Evolutionary conservation across 1,284 basidiomycete species (phyloP).

Genomic region (Microbotryum intermedium): DNA sequence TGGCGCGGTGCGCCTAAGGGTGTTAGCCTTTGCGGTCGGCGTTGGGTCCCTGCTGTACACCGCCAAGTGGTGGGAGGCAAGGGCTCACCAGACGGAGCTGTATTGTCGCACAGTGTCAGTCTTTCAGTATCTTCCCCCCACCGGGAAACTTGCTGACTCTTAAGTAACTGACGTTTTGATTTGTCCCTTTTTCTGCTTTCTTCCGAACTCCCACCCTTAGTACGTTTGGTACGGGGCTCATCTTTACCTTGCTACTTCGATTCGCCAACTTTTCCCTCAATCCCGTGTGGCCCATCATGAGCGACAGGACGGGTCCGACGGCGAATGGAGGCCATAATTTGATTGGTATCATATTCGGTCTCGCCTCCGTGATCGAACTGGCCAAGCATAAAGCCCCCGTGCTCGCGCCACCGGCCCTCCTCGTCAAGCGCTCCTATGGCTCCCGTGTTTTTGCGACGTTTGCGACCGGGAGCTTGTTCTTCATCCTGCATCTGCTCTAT

Average conservation of each 20-base stretch:
- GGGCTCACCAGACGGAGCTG: not conserved
- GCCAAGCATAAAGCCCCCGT: slow-evolving; percentile 28
- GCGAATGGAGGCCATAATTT: slow-evolving; percentile 61
- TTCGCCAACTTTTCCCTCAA: slow-evolving; percentile 72
- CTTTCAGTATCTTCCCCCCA: not conserved
- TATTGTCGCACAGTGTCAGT: not conserved
- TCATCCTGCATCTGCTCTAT: slow-evolving; percentile 66
- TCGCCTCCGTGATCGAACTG: slow-evolving; percentile 27
- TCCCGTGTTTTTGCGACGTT: too few relatives aligned
- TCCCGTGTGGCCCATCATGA: slow-evolving; percentile 75
- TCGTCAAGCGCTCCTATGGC: too few relatives aligned
- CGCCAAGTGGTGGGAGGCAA: slow-evolving; percentile 6
- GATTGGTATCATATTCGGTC: slow-evolving; percentile 46
- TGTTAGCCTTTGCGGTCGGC: slow-evolving; percentile 24
- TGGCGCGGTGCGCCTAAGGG: slow-evolving; percentile 6
- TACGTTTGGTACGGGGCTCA: slow-evolving; percentile 48
- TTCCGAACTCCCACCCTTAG: slow-evolving; percentile 1
- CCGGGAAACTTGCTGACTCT: too few relatives aligned
- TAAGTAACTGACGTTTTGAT: too few relatives aligned
- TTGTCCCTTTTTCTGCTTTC: not conserved
- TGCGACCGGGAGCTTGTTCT: slow-evolving; percentile 59
- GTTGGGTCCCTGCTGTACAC: slow-evolving; percentile 30
- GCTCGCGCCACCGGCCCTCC: not conserved
- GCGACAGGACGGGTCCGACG: slow-evolving; percentile 36
- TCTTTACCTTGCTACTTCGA: slow-evolving; percentile 62